phyloP scores from a whole-genome alignment of 352 stramenopile genomes.

The Globisporangium ultimum region DNA sequence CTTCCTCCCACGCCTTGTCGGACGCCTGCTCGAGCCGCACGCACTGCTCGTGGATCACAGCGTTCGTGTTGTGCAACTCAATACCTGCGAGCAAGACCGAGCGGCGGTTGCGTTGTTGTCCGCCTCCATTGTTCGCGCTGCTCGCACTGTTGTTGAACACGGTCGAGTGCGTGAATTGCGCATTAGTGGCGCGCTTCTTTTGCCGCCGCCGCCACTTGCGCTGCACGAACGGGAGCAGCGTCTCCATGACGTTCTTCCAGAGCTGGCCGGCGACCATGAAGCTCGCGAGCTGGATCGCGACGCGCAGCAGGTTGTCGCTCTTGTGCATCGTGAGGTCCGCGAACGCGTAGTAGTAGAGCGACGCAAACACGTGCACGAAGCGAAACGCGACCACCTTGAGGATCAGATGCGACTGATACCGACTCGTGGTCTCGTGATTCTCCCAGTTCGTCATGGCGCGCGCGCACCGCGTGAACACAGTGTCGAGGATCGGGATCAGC shows the following conservation, averaged over 20 bases:
- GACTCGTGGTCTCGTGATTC: slow-evolving; percentile 87
- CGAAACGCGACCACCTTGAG: slow-evolving; percentile 98
- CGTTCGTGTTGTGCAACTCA: slow-evolving; percentile 32
- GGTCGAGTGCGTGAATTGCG: slow-evolving; percentile 54
- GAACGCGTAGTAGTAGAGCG: slow-evolving; percentile 96
- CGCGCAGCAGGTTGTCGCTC: slow-evolving; percentile 74
- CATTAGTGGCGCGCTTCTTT: slow-evolving; percentile 60
- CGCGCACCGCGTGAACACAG: slow-evolving; percentile 86
- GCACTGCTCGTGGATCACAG: slow-evolving; percentile 73
- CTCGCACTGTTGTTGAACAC: slow-evolving; percentile 42
- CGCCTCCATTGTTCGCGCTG: slow-evolving; percentile 2
- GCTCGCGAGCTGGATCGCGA: slow-evolving; percentile 90
- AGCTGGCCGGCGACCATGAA: slow-evolving; percentile 94
- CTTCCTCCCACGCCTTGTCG: slow-evolving; percentile 87
- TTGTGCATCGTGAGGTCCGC: slow-evolving; percentile 16
- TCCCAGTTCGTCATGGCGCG: slow-evolving; percentile 91
- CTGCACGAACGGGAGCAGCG: slow-evolving; percentile 72
- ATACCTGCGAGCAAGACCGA: slow-evolving; percentile 14
- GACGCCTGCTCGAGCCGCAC: slow-evolving; percentile 78
- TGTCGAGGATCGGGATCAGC: slow-evolving; percentile 76
- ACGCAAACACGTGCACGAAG: slow-evolving; percentile 96
- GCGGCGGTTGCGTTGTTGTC: slow-evolving; percentile 4
- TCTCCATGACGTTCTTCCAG: slow-evolving; percentile 92
- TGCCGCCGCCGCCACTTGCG: slow-evolving; percentile 36
- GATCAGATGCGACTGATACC: slow-evolving; percentile 91